These are phyloP conservation scores for Uronychia binucleata DNA, from an alignment of 73 alveolate genomes.

Conservation along the genomic window DNA sequence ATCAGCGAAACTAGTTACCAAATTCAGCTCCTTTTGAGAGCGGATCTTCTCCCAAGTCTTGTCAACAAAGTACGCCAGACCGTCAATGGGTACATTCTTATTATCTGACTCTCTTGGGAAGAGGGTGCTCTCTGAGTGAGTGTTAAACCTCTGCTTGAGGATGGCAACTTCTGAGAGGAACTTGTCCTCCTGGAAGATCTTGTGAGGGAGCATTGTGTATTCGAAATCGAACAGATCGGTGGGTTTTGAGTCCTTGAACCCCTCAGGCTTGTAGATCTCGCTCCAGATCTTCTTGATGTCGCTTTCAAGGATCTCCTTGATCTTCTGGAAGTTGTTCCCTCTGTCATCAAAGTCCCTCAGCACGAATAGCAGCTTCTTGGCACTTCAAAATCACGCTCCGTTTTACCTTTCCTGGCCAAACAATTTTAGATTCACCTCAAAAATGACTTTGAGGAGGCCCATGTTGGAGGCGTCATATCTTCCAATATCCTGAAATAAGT, in stretches of 20 bases:
- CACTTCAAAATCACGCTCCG: constrained; percentile 57
- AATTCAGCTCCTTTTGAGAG: constrained; percentile 74
- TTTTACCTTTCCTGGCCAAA: constrained; percentile 64
- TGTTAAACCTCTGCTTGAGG: constrained; percentile 60
- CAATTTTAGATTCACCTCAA: constrained; percentile 86
- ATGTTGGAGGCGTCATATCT: constrained; percentile 85
- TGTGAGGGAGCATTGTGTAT: constrained; percentile 79
- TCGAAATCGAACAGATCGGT: constrained; percentile 85
- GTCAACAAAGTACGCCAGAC: constrained; percentile 63
- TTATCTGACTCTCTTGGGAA: constrained; percentile 32
- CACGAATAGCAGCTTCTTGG: constrained; percentile 82
- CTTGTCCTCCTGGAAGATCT: constrained; percentile 70
- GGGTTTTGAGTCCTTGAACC: constrained; percentile 49
- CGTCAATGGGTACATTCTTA: constrained; percentile 83
- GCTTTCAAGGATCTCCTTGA: constrained; percentile 52
- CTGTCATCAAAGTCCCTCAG: constrained; percentile 83
- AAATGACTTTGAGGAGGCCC: constrained; percentile 84
- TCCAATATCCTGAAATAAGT: constrained; percentile 68
- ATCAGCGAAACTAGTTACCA: no score
- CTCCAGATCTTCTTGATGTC: constrained; percentile 78
- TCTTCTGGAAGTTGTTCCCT: constrained; percentile 58
- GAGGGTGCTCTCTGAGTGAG: constrained; percentile 9
- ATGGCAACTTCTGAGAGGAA: constrained; percentile 60
- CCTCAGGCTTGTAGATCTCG: constrained; percentile 81
- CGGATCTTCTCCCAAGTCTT: constrained; percentile 75